Evolutionary conservation across 805 yeast genomes (phyloP), one percentile per base, ranked within the genome.

Genomic region (Pichia phayaonensis): DNA sequence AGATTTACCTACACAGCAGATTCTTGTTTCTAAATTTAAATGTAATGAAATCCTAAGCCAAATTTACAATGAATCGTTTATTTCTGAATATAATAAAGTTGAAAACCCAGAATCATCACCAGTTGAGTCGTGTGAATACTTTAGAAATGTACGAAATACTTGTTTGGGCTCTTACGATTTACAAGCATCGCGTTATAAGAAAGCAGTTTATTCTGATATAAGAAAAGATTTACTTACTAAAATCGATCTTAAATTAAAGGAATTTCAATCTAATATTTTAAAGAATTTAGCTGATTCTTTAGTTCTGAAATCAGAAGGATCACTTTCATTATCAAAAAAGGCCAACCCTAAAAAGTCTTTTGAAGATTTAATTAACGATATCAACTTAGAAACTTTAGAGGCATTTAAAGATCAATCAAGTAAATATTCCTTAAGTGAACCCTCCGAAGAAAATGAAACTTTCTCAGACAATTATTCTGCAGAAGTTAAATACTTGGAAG

Each of bases 1-100:
- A 55, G 99, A 94, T 68, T 74, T 94, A 56, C 99, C 99, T 26
- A 90, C 98, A 2, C 99, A 94, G 63, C 99, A 94, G 66, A 86
- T 88, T 31, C 73, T 94, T 53, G 98, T 94, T 23, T 96, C 99
- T 8, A 80, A 94, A 59, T 92, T 89, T 69, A 82, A 96, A 61
- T 92, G 98, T 65, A 96, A 90, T 61, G 98, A 94, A 66, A 86
- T 94, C 45, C 76, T 84, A 22, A 69, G 73, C 42, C 74, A 73
- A 45, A 74, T 81, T 3, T 77, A 74, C 60, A 69, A 71, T 18
- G 66, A 67, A 11, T 11, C 40, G 4, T 50, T 50, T 29, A 22
- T 44, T 6, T 4, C 47, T 8, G 57, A 60, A 20, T 63, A 59
- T 21, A 24, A 61, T 29, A 62, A 61, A 5, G 56, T 66, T 15